Base-by-base conservation (phyloP, 2,329 filamentous ascomycete genomes). In the Diaporthe velutina region DNA sequence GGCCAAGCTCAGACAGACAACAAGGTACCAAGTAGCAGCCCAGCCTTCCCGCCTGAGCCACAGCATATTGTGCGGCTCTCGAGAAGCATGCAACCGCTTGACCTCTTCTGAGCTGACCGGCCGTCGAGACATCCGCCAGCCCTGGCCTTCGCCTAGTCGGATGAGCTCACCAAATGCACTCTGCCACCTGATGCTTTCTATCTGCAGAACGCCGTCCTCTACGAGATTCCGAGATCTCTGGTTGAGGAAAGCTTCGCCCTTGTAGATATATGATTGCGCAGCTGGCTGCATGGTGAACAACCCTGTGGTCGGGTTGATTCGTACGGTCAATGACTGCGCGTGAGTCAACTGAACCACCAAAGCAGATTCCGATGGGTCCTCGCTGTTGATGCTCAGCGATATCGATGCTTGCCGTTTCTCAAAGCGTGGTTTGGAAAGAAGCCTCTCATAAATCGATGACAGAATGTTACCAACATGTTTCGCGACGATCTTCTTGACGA, bases 281-380 rank as follows among this genome's bases (percentile, higher is more conserved):
- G 70, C 70, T 75, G 95, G 94, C 74, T 91, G 90, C 50, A 98
- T 83, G 13, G 92, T 90, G 76, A 95, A 93, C 15, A 88, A 84
- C n/a, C 97, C 97, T 0, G 94, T 95, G 35, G 94, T 91, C 0
- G 93, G 91, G 78, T 98, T 95, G 61, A 98, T 88, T 25, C 90
- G 88, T 38, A 98, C 83, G 8, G 86, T 89, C 45, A 93, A 84
- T 50, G 87, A 85, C 73, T 91, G 88, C 35, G 88, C 86, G n/a
- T 88, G 86, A 6, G 93, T 93, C 38, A 98, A 86, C 77, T 94
- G 92, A 78, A 96, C 88, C 42, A 87, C 87, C 71, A 98, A 86
- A 42, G 84, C 86, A 60, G 93, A 96, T 50, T 93, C 88, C 17
- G 89, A 88, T 1, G 95, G 92, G 66, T 94, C 90, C 1, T 86